A percentile compares a stretch with the other conserved stretches of the same genome.
phyloP scores from a whole-genome alignment of 2,329 filamentous ascomycete genomes.

The Nemania sp. region DNA sequence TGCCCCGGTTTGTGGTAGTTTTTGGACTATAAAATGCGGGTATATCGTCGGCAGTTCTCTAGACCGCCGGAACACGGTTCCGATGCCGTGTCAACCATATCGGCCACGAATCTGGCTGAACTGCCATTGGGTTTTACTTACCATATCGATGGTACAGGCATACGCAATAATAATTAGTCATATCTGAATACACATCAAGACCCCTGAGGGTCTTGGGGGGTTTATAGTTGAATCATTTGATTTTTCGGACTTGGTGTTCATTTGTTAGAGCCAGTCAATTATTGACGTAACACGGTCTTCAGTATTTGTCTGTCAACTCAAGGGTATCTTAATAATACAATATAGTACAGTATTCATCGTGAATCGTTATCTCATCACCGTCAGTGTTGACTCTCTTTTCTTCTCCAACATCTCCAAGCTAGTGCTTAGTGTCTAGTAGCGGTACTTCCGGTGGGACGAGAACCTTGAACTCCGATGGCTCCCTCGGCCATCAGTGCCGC shows the following conservation, averaged over 20 bases:
- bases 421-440: constrained; percentile 25
- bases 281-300: background rate
- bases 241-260: background rate
- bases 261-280: background rate
- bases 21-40: background rate
- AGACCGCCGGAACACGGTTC: constrained; percentile 31
- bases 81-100: constrained; percentile 18
- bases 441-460: constrained; percentile 32
- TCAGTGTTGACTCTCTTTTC: background rate
- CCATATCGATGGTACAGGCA: too few relatives aligned
- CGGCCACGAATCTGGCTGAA: background rate
- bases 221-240: background rate
- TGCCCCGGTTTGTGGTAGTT: background rate
- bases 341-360: constrained; percentile 17
- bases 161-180: background rate
- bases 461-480: constrained; percentile 52
- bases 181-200: background rate
- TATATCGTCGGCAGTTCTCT: background rate
- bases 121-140: background rate
- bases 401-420: background rate
- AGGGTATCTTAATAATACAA: constrained; percentile 31
- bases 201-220: constrained; percentile 2
- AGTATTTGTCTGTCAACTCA: background rate
- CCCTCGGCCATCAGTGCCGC: constrained; percentile 77
- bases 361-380: constrained; percentile 4